These are phyloP conservation scores for Solanum verrucosum DNA, from an alignment of 257 asterid species.

Conservation along the genomic window DNA sequence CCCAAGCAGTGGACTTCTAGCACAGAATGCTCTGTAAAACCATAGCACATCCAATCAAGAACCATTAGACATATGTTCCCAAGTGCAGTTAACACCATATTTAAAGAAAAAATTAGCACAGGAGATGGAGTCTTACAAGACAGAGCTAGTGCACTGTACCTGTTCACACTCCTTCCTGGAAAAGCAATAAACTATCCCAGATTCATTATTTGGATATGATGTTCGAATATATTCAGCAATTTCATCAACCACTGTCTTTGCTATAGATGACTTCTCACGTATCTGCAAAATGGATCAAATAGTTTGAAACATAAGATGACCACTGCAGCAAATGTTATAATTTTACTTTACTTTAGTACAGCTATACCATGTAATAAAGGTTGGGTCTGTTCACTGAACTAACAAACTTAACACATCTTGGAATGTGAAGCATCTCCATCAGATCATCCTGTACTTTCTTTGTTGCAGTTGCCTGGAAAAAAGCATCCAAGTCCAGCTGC, in stretches of 20 bases:
- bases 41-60: not conserved
- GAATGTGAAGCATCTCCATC: slow-evolving; percentile 79
- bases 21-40: not conserved
- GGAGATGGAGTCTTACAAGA: not conserved
- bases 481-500: not conserved
- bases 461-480: slow-evolving; percentile 84
- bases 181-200: slow-evolving; percentile 97
- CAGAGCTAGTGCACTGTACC: slow-evolving; percentile 26
- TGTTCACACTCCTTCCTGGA: slow-evolving; percentile 98
- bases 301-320: not conserved
- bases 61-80: not conserved
- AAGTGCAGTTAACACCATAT: not conserved
- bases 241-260: slow-evolving; percentile 62
- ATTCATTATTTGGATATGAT: slow-evolving; percentile 82
- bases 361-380: slow-evolving; percentile 79
- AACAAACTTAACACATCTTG: slow-evolving; percentile 69
- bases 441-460: slow-evolving; percentile 91
- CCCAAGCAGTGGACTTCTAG: not conserved
- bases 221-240: slow-evolving; percentile 70
- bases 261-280: slow-evolving; percentile 77
- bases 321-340: not conserved
- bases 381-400: slow-evolving; percentile 94
- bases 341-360: not conserved
- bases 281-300: slow-evolving; percentile 38
- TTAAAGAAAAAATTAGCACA: not conserved